These are phyloP conservation scores for Apocynum venetum DNA, from an alignment of 257 asterid genomes.

Conservation along the genomic window DNA sequence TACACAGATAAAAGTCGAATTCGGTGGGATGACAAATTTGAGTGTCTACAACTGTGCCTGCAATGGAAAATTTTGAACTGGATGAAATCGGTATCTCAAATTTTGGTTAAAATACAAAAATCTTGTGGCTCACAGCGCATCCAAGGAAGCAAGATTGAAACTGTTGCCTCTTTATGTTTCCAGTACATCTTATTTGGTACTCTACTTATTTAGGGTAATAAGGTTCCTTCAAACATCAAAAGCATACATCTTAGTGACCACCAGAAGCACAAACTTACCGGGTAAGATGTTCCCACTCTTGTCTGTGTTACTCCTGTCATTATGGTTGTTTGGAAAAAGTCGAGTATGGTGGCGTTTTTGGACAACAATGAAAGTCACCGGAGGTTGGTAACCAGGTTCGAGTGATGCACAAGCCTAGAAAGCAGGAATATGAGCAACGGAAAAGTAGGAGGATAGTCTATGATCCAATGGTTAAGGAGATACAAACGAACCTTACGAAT, in stretches of 20 bases:
- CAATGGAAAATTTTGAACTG: not conserved
- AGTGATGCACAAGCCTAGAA: slow-evolving; percentile 35
- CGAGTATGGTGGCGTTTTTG: slow-evolving; percentile 37
- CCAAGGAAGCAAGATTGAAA: not conserved
- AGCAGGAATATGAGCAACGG: not conserved
- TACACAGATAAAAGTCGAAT: slow-evolving; percentile 35
- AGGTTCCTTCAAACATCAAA: not conserved
- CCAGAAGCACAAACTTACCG: slow-evolving; percentile 11
- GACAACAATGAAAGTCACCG: slow-evolving; percentile 35
- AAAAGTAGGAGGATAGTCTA: not conserved
- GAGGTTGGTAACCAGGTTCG: slow-evolving; percentile 33
- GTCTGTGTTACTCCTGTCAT: slow-evolving; percentile 21
- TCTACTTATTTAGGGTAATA: not conserved
- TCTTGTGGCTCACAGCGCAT: not conserved
- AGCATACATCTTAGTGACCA: not conserved
- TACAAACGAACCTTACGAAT: slow-evolving; percentile 27
- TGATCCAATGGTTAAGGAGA: not conserved
- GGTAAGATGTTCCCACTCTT: slow-evolving; percentile 34
- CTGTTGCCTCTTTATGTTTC: not conserved
- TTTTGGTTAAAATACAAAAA: not conserved
- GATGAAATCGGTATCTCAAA: not conserved
- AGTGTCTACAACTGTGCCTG: slow-evolving; percentile 36
- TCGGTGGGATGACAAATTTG: slow-evolving; percentile 37
- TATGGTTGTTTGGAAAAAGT: slow-evolving; percentile 27
- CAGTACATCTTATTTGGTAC: not conserved